A percentile compares a stretch with the other conserved stretches of the same genome.
Evolutionary conservation across 768 basidiomycete species (phyloP).

Genomic region (Russula virescens): DNA sequence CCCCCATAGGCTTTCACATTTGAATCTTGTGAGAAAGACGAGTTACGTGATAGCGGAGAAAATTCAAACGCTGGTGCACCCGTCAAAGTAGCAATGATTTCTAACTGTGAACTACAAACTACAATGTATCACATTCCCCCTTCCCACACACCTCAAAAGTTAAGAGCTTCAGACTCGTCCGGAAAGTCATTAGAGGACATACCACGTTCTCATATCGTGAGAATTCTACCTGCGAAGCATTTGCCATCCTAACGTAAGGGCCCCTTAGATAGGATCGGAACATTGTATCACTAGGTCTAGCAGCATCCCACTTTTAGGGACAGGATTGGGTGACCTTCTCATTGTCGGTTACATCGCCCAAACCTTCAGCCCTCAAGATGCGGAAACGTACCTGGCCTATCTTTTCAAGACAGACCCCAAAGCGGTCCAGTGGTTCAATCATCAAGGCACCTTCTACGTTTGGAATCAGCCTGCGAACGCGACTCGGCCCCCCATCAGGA

Average conservation of each 20-base stretch:
- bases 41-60: not conserved
- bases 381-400: not conserved
- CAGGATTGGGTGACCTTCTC: not conserved
- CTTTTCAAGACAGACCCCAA: slow-evolving; percentile 6
- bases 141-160: not conserved
- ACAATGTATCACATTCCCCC: not conserved
- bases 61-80: not conserved
- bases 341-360: slow-evolving; percentile 15
- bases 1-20: not conserved
- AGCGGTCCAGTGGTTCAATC: not conserved
- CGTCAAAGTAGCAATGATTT: not conserved
- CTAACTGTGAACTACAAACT: not conserved
- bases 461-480: not conserved
- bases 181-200: no score
- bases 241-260: no score
- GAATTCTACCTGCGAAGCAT: no score
- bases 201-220: no score
- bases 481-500: not conserved
- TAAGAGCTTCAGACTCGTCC: no score
- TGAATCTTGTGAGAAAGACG: not conserved
- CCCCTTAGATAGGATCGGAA: no score
- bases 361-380: slow-evolving; percentile 6
- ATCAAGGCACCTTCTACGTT: not conserved
- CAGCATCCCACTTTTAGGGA: no score
- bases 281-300: no score